Base-by-base conservation (phyloP, 1,139 yeast genomes). In the Yamadazyma sp. region DNA sequence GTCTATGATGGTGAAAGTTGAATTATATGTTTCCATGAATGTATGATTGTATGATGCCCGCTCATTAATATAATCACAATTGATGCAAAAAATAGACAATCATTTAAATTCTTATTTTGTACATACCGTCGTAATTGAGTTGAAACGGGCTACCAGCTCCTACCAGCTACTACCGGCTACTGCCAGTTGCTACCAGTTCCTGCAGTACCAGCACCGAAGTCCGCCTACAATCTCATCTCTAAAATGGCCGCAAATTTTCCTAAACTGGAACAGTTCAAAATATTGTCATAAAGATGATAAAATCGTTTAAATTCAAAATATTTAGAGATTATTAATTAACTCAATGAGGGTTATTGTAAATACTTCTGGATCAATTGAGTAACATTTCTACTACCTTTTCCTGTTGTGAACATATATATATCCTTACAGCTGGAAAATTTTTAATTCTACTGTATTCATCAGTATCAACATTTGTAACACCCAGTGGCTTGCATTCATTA, bases 241-340 rank as follows among this genome's bases (percentile, higher is more conserved):
- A n/a, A n/a, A n/a, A 25, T 37, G 43, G 38, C 31, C 39, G 43
- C 41, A 37, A 37, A 37, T 30, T 41, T 38, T 9, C 45, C 45
- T 20, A 29, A 41, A 16, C 4, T 6, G 23, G 45, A 37, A 29
- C 23, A 34, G 22, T 25, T 20, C 35, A 31, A 35, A 41, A 41
- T 36, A 41, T 35, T 38, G 40, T 26, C 31, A 20, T 26, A 33
- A 23, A 30, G 11, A 5, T 11, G 21, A 12, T 31, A 34, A 33
- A 39, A 31, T 34, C 31, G 42, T 24, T 33, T 37, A 33, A 42
- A 42, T 38, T 42, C 45, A 42, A 37, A 42, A 42, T 42, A 42
- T 42, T 42, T 42, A 32, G 45, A 26, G 31, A 29, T 21, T 25
- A 20, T 17, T 27, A 33, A 33, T 24, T 39, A 23, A 28, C 29